phyloP scores from a whole-genome alignment of 148 eudicot species.

The Amaranthus hypochondriacus region DNA sequence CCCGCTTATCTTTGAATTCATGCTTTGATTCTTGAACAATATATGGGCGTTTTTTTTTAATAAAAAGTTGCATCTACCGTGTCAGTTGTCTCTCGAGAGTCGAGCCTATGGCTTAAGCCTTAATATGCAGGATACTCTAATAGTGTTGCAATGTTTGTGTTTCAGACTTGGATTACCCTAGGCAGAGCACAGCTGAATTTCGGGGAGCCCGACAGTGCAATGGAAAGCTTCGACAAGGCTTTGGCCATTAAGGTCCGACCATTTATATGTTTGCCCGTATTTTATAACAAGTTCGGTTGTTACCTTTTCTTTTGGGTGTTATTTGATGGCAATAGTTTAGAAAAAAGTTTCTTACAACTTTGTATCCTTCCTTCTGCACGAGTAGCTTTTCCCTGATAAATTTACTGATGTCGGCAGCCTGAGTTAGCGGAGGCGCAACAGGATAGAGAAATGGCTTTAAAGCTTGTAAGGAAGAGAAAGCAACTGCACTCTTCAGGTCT shows the following conservation, averaged over 20 bases:
- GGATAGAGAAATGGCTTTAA: conserved; percentile 55
- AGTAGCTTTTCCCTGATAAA: background rate
- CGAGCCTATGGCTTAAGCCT: background rate
- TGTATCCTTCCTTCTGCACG: too few species aligned
- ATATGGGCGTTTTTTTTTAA: too few species aligned
- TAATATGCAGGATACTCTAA: conserved; percentile 1
- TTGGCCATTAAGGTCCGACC: conserved; percentile 57
- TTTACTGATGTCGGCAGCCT: conserved; percentile 44
- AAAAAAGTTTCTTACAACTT: background rate
- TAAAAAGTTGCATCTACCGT: background rate
- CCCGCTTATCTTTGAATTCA: background rate
- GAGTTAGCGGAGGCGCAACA: conserved; percentile 52
- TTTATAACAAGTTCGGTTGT: background rate
- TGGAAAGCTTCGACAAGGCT: conserved; percentile 77
- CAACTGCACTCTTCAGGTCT: conserved; percentile 62
- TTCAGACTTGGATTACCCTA: conserved; percentile 80
- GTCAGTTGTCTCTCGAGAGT: background rate
- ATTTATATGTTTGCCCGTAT: background rate
- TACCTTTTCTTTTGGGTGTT: background rate
- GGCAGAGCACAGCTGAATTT: conserved; percentile 85
- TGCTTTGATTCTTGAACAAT: too few species aligned
- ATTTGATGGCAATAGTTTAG: background rate
- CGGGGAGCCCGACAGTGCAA: conserved; percentile 84
- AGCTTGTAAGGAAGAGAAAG: conserved; percentile 65
- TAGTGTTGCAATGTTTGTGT: background rate